Conservation (phyloP, 129 eudicot species). For the Flaveria bidentis region DNA sequence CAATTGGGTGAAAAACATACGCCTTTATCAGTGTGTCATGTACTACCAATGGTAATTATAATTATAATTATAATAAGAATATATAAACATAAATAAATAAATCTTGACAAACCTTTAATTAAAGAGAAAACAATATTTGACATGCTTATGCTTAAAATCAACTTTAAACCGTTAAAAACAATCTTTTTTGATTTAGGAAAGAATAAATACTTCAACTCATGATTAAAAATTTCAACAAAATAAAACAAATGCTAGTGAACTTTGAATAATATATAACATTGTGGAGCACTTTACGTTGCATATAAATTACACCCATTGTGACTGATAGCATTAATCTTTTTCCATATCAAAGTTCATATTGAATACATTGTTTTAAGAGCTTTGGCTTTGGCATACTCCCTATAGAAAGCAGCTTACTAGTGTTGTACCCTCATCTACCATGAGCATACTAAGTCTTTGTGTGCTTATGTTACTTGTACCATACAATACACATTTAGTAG, state of each 20-base stretch:
- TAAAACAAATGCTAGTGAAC: constrained; percentile 39
- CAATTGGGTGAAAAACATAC: no score
- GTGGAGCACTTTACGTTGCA: constrained; percentile 66
- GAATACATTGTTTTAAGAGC: constrained; percentile 3
- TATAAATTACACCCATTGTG: constrained; percentile 30
- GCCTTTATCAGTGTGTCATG: no score
- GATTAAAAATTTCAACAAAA: constrained; percentile 16
- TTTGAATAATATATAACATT: constrained; percentile 36
- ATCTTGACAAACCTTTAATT: not conserved
- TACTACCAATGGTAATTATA: no score
- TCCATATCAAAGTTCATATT: not conserved
- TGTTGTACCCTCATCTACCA: constrained; percentile 4
- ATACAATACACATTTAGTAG: constrained; percentile 18
- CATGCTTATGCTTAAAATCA: not conserved
- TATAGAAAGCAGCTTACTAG: not conserved
- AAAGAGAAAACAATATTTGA: not conserved
- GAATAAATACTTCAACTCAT: constrained; percentile 19
- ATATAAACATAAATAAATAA: constrained; percentile 8
- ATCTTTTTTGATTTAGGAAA: not conserved
- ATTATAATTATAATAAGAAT: no score
- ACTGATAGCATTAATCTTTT: not conserved
- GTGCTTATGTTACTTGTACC: constrained; percentile 28
- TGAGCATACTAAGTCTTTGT: constrained; percentile 21
- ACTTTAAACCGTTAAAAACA: not conserved
- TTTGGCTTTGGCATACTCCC: constrained; percentile 3